A percentile compares a stretch with the other conserved stretches of the same genome.
Conservation (phyloP, 148 eudicot species). For the Euryodendron excelsum region DNA sequence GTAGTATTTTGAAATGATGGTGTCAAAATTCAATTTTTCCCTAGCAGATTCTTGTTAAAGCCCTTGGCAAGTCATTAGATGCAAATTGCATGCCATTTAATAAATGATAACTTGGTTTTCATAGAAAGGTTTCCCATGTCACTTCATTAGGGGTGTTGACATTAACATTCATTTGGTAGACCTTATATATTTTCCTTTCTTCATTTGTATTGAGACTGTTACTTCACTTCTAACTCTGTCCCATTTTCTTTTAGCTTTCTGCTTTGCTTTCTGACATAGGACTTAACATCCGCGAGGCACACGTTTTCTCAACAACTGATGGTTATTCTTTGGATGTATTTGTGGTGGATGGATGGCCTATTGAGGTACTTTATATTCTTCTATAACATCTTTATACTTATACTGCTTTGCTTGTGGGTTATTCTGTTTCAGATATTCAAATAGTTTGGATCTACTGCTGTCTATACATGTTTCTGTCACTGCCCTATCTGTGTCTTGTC, state of each 20-base stretch:
- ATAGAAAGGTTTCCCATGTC: neutral
- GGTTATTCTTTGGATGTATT: conserved; percentile 95
- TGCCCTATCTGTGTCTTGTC: neutral
- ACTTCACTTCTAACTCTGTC: conserved; percentile 12
- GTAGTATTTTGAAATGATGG: neutral
- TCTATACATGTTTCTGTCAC: neutral
- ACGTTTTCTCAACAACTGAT: conserved; percentile 91
- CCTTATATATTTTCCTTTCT: neutral
- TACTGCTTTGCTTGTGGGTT: neutral
- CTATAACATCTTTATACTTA: neutral
- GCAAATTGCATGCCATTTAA: neutral
- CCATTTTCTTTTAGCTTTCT: conserved; percentile 67
- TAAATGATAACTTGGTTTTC: neutral
- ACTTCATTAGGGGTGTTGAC: neutral
- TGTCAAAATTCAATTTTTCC: neutral
- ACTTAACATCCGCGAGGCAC: conserved; percentile 97
- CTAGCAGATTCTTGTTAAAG: neutral
- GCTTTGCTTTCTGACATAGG: conserved; percentile 92
- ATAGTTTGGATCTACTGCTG: neutral
- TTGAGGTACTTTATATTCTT: conserved; percentile 58
- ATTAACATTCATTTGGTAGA: neutral
- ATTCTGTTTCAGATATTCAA: neutral
- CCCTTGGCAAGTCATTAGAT: neutral
- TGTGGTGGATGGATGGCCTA: conserved; percentile 96
- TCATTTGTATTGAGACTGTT: neutral